These are phyloP conservation scores for Mucor mucedo DNA, from an alignment of 371 early-diverging fungal genomes.

Conservation along the genomic window DNA sequence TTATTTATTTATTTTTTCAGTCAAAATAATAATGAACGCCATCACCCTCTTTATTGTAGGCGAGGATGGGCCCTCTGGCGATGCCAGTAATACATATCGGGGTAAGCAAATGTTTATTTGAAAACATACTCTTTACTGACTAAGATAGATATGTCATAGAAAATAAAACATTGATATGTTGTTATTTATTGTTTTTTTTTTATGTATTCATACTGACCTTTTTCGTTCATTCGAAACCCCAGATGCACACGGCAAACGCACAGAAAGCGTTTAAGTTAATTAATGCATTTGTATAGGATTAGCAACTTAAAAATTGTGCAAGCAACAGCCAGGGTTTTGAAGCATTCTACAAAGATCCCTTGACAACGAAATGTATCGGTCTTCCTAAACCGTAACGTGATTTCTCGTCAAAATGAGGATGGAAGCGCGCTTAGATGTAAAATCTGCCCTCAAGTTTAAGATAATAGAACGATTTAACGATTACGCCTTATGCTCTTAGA, in stretches of 20 bases:
- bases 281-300: background rate
- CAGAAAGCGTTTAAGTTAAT: background rate
- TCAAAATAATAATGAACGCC: too few relatives aligned
- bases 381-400: background rate
- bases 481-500: background rate
- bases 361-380: background rate
- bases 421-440: background rate
- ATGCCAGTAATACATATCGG: too few relatives aligned
- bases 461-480: background rate
- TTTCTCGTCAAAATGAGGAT: background rate
- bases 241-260: background rate
- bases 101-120: too few relatives aligned
- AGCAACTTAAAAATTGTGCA: constrained; percentile 10
- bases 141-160: too few relatives aligned
- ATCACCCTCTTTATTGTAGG: too few relatives aligned
- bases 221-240: background rate
- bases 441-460: background rate
- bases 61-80: too few relatives aligned
- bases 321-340: background rate
- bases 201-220: background rate
- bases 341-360: background rate
- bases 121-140: too few relatives aligned
- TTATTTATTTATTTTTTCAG: too few relatives aligned
- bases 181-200: background rate
- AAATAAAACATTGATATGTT: too few relatives aligned